Conservation (phyloP, 192 early-diverging fungal species). For the Martensiomyces pterosporus region DNA sequence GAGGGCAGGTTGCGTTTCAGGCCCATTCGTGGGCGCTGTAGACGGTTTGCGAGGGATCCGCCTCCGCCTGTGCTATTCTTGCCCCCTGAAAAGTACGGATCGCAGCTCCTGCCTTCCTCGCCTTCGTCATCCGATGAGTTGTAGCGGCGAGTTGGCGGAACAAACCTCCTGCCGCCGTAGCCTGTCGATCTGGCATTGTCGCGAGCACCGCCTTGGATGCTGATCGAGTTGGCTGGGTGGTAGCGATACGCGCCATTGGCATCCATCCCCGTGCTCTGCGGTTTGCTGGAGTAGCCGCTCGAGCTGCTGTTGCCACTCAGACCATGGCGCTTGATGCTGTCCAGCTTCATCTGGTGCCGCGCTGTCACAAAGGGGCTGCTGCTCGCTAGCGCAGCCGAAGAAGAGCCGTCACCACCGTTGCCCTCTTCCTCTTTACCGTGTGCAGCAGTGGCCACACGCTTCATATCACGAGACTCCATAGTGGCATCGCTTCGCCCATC, state of each 20-base stretch:
- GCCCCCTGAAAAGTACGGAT: constrained; percentile 3
- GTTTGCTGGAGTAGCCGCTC: too few relatives aligned
- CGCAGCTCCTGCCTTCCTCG: not conserved
- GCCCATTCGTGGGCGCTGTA: constrained; percentile 15
- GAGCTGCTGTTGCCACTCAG: not conserved
- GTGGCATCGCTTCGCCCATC: too few relatives aligned
- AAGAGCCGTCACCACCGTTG: too few relatives aligned
- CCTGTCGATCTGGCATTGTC: too few relatives aligned
- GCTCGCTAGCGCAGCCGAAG: too few relatives aligned
- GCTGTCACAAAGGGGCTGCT: constrained; percentile 30
- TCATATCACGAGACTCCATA: too few relatives aligned
- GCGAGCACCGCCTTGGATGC: too few relatives aligned
- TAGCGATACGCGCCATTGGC: too few relatives aligned
- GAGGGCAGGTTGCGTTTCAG: constrained; percentile 8
- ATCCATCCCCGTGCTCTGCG: too few relatives aligned
- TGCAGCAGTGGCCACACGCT: too few relatives aligned
- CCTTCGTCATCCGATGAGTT: constrained; percentile 17
- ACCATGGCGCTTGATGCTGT: constrained; percentile 24
- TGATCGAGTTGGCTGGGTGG: not conserved
- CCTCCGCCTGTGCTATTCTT: constrained; percentile 3
- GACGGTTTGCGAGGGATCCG: not conserved
- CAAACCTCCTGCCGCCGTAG: constrained; percentile 17
- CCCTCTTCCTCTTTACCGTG: not conserved
- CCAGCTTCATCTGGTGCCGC: constrained; percentile 28
- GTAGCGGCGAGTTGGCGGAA: constrained; percentile 19